phyloP scores from a whole-genome alignment of 352 stramenopile genomes.

The Aphanomyces stellatus region DNA sequence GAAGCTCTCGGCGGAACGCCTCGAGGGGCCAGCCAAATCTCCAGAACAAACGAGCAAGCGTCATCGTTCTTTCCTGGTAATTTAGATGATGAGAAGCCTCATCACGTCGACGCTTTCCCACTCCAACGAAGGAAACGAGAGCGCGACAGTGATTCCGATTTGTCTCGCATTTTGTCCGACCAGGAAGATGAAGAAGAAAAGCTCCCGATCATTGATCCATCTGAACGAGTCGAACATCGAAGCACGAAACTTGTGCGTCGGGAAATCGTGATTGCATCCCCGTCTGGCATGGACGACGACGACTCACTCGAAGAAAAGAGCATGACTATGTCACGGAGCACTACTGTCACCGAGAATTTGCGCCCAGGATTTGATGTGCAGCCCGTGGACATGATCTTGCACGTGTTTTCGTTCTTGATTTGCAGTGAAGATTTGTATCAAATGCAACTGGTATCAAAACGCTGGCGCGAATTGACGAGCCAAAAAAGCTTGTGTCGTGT shows the following conservation, averaged over 20 bases:
- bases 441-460: constrained; percentile 67
- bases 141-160: background rate
- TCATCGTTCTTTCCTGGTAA: background rate
- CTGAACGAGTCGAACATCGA: constrained; percentile 72
- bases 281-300: constrained; percentile 53
- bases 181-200: constrained; percentile 46
- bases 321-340: constrained; percentile 25
- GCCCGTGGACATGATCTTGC: constrained; percentile 79
- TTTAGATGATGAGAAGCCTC: background rate
- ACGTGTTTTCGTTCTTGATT: constrained; percentile 81
- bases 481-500: constrained; percentile 58
- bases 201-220: constrained; percentile 72
- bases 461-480: constrained; percentile 72
- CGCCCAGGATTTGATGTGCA: constrained; percentile 78
- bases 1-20: background rate
- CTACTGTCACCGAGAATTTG: constrained; percentile 19
- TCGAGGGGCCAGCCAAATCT: background rate
- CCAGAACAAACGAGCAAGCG: background rate
- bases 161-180: background rate
- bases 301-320: background rate
- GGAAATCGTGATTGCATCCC: constrained; percentile 78
- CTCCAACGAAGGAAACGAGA: constrained; percentile 1
- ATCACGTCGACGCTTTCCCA: background rate
- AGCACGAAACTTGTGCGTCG: constrained; percentile 76
- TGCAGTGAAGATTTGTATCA: constrained; percentile 55